Evolutionary conservation across 148 eudicot genomes (phyloP).

Genomic region (Bassia scoparia): DNA sequence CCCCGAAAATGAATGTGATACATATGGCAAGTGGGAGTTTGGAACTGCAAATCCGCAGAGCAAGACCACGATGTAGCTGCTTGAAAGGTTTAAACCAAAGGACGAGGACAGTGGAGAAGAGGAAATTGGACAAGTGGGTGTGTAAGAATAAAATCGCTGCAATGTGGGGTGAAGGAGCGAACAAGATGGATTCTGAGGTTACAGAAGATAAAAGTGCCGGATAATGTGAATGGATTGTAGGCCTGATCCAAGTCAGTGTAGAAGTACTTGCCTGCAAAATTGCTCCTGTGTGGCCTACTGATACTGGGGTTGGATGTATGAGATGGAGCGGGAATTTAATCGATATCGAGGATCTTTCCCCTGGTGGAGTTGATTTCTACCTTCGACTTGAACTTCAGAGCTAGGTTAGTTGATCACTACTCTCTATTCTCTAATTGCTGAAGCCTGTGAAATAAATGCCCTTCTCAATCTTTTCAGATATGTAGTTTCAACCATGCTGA

Average conservation of each 20-base stretch:
- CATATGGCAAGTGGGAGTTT: constrained; percentile 31
- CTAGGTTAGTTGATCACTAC: constrained; percentile 30
- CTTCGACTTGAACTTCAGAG: constrained; percentile 46
- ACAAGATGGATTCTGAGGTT: constrained; percentile 40
- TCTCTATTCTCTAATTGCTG: no score
- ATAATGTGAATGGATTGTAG: constrained; percentile 28
- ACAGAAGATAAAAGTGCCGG: constrained; percentile 47
- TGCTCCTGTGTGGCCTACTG: constrained; percentile 56
- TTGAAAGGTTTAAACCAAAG: constrained; percentile 37
- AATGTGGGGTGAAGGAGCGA: constrained; percentile 34
- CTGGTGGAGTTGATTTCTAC: constrained; percentile 43
- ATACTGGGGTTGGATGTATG: constrained; percentile 45
- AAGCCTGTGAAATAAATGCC: no score
- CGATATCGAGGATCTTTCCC: constrained; percentile 33
- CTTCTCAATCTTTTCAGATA: no score
- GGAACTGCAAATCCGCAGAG: constrained; percentile 26
- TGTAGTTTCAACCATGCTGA: no score
- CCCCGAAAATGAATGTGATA: constrained; percentile 31
- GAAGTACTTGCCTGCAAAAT: constrained; percentile 32
- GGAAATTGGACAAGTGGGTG: constrained; percentile 39
- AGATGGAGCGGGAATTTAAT: constrained; percentile 46
- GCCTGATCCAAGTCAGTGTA: constrained; percentile 37
- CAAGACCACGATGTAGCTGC: constrained; percentile 29
- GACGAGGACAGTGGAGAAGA: constrained; percentile 29
- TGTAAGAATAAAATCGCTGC: constrained; percentile 24